Evolutionary conservation across 345 rosid species (phyloP).

Genomic region (Cardiospermum halicacabum): DNA sequence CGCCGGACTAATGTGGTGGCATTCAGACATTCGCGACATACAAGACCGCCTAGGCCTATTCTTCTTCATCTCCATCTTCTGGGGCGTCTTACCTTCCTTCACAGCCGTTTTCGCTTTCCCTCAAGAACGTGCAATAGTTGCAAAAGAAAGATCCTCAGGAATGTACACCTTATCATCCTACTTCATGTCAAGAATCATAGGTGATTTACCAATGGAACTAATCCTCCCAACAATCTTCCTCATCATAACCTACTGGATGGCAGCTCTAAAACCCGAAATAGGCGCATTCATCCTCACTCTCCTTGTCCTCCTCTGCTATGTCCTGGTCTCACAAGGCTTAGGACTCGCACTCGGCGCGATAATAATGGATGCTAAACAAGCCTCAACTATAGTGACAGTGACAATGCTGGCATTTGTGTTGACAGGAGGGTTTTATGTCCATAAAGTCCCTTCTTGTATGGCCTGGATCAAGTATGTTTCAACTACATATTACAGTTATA

Average conservation of each 20-base stretch:
- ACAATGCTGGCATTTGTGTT: constrained; percentile 85
- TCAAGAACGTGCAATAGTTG: constrained; percentile 75
- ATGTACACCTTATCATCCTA: constrained; percentile 89
- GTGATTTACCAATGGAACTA: constrained; percentile 89
- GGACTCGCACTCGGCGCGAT: constrained; percentile 83
- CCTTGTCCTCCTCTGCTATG: constrained; percentile 60
- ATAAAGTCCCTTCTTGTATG: constrained; percentile 64
- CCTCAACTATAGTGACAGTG: constrained; percentile 76
- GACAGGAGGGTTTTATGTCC: constrained; percentile 85
- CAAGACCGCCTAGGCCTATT: constrained; percentile 89
- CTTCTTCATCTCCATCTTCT: constrained; percentile 77
- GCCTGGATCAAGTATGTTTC: constrained; percentile 80
- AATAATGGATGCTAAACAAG: constrained; percentile 89
- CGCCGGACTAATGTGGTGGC: constrained; percentile 96
- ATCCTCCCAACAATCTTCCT: constrained; percentile 75
- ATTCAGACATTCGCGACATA: constrained; percentile 55
- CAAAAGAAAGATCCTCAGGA: constrained; percentile 74
- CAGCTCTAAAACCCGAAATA: constrained; percentile 53
- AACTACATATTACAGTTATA: constrained; percentile 67
- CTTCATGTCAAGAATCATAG: constrained; percentile 81
- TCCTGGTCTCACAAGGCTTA: constrained; percentile 80
- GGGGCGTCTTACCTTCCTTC: constrained; percentile 94
- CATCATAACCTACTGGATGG: constrained; percentile 73
- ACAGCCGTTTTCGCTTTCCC: constrained; percentile 84
- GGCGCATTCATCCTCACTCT: constrained; percentile 51